Percentiles rank a stretch among this genome's conserved stretches.
phyloP scores from a whole-genome alignment of 148 eudicot species.

The Vaccinium macrocarpon region DNA sequence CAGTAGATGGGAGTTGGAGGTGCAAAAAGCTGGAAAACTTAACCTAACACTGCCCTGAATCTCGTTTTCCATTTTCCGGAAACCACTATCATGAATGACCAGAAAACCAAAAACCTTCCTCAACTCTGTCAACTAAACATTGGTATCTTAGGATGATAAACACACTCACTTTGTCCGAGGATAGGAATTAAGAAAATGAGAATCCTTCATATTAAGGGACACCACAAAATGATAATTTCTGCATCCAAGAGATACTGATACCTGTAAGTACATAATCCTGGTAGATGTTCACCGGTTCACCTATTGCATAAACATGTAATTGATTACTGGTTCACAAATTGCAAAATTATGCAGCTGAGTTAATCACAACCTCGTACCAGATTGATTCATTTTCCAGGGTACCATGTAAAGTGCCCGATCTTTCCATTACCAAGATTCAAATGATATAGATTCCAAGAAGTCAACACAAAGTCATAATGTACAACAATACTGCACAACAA shows the following conservation, averaged over 20 bases:
- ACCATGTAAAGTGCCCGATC: background rate
- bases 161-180: background rate
- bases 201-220: background rate
- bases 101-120: background rate
- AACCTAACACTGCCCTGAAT: background rate
- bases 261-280: background rate
- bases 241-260: background rate
- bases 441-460: background rate
- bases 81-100: background rate
- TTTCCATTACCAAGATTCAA: background rate
- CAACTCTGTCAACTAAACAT: background rate
- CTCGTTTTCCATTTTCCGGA: background rate
- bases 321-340: background rate
- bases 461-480: background rate
- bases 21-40: no score
- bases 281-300: background rate
- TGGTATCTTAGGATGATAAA: background rate
- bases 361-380: background rate
- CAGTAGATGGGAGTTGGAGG: no score
- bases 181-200: background rate
- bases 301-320: background rate
- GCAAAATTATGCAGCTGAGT: background rate
- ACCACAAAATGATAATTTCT: background rate
- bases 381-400: background rate
- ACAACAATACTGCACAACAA: background rate